These are phyloP conservation scores for Phytophthora megakarya DNA, from an alignment of 352 stramenopile genomes.

Conservation along the genomic window DNA sequence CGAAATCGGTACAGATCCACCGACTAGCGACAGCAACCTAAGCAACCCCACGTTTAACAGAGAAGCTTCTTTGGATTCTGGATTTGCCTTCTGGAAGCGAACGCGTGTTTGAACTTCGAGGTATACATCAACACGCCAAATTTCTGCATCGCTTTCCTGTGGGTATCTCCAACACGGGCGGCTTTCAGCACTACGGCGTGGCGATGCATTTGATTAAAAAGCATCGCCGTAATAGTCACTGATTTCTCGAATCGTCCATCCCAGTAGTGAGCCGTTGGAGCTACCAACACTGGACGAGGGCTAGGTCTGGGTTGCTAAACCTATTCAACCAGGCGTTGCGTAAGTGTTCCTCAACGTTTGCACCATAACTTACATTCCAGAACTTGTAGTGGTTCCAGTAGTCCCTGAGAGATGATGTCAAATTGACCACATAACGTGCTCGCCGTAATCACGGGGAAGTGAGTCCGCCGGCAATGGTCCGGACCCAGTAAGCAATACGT, in stretches of 20 bases:
- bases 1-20: slow-evolving; percentile 30
- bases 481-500: too few relatives aligned
- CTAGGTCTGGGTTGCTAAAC: too few relatives aligned
- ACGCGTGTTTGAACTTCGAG: not conserved
- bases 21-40: slow-evolving; percentile 25
- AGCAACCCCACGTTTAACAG: slow-evolving; percentile 23
- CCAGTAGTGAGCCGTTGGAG: too few relatives aligned
- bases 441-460: not conserved
- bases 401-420: too few relatives aligned
- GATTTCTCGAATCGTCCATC: slow-evolving; percentile 18
- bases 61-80: slow-evolving; percentile 1
- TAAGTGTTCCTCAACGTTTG: too few relatives aligned
- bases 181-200: slow-evolving; percentile 14
- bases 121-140: slow-evolving; percentile 10
- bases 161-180: not conserved
- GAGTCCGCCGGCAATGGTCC: too few relatives aligned
- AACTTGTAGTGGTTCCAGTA: too few relatives aligned
- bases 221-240: not conserved
- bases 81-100: slow-evolving; percentile 4
- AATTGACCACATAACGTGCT: slow-evolving; percentile 21
- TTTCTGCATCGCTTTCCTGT: not conserved
- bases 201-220: slow-evolving; percentile 28
- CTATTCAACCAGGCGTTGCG: too few relatives aligned
- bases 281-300: too few relatives aligned
- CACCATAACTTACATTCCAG: too few relatives aligned